Base-by-base conservation (phyloP, 1,284 basidiomycete species). In the Cutaneotrichosporon sp. region DNA sequence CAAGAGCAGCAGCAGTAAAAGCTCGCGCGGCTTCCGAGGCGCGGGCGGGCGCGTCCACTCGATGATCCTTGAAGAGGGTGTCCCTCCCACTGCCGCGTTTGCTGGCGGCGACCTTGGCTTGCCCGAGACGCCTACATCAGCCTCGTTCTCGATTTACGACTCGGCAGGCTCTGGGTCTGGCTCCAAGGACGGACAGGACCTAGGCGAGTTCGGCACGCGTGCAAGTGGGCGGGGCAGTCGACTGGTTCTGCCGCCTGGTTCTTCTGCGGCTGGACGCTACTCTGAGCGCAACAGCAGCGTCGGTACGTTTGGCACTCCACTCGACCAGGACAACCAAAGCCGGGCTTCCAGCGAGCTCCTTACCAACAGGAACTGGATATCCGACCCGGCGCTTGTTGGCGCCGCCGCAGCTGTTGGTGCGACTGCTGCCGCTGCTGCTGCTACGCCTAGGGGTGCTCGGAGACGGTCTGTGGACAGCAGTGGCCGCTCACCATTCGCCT, bases 121-220 rank as follows among this genome's bases (percentile, higher is more conserved):
- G 11, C 53, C 56, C 11, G 36, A 46, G 53, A 60, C 42, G 8
- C 58, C 22, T 31, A 58, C n/a, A 32, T 60, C 34, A 5, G 56
- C 46, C 14, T 56, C 61, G 31, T 34, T 40, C 26, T 56, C 61
- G 22, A 49, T 55, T 30, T 67, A 67, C 53, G 63, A 67, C 40
- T 62, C 63, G 18, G 65, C 58, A 2, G 65, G 61, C 10, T 64
- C 63, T 0, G 65, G 62, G 2, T 61, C 56, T 1, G 38, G n/a
- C 11, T 31, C 11, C 30, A 22, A 46, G 10, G 21, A 38, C 7
- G 2, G 62, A 38, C 38, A 18, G 5, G 63, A 61, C 36, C 14
- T 63, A 2, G 57, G 57, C 56, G 66, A 68, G 64, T 68, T 68
- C 52, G 66, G 66, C 11, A 38, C 49, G 2, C 65, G 50, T 13